phyloP scores from a whole-genome alignment of 495 filamentous ascomycete genomes.

The Neurospora pannonica region DNA sequence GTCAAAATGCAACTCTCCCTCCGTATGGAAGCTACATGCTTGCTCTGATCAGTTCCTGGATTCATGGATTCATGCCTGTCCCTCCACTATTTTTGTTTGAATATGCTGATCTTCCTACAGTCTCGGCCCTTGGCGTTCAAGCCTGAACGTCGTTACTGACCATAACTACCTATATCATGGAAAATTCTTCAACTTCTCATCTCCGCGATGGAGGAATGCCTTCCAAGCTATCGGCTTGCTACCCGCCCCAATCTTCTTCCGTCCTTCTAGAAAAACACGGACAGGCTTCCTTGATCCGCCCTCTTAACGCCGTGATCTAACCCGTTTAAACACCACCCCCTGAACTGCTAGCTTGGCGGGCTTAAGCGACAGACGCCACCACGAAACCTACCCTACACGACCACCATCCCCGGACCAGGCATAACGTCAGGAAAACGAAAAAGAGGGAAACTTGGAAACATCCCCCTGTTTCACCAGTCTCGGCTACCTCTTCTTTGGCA shows the following conservation, averaged over 20 bases:
- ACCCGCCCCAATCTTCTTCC: not conserved
- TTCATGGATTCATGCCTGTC: not conserved
- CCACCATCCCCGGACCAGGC: not conserved
- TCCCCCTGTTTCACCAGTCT: not conserved
- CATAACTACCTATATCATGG: not conserved
- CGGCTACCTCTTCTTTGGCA: not conserved
- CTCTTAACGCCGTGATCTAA: not conserved
- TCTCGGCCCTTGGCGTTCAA: not conserved
- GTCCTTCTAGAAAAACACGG: not conserved
- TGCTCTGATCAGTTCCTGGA: not conserved
- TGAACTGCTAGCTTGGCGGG: not conserved
- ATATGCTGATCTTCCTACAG: not conserved
- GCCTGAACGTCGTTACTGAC: not conserved
- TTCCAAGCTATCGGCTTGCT: not conserved
- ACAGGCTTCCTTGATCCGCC: not conserved
- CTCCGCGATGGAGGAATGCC: not conserved
- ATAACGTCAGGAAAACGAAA: too few species aligned
- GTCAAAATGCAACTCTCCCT: not conserved
- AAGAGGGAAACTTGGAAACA: not conserved
- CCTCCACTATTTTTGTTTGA: not conserved
- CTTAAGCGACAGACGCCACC: not conserved
- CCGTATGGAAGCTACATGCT: not conserved
- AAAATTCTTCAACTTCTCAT: not conserved
- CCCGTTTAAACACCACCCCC: not conserved
- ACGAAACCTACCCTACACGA: not conserved